phyloP scores from a whole-genome alignment of 2,329 filamentous ascomycete species.

The Dothistroma septosporum region DNA sequence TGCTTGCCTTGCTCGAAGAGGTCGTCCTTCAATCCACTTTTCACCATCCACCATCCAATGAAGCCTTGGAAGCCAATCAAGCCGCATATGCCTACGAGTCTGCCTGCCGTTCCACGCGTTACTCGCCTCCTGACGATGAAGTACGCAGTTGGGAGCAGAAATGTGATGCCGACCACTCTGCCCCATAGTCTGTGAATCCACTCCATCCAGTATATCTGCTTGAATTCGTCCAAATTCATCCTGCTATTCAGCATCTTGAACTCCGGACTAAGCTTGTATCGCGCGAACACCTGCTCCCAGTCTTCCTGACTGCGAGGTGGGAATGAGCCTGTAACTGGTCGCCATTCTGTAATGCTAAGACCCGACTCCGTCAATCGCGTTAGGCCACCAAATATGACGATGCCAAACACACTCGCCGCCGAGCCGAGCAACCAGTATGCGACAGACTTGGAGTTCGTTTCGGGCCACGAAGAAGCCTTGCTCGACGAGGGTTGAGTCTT shows the following conservation, averaged over 20 bases:
- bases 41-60: slow-evolving; percentile 99
- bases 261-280: slow-evolving; percentile 89
- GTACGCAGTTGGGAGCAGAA: slow-evolving; percentile 82
- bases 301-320: slow-evolving; percentile 73
- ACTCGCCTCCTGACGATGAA: slow-evolving; percentile 79
- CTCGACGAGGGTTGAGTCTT: slow-evolving; percentile 1
- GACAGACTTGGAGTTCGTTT: slow-evolving; percentile 64
- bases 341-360: slow-evolving; percentile 98
- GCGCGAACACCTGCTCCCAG: slow-evolving; percentile 90
- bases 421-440: slow-evolving; percentile 92
- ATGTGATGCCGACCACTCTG: slow-evolving; percentile 81
- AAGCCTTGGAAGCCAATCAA: slow-evolving; percentile 93
- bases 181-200: slow-evolving; percentile 96
- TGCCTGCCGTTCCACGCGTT: slow-evolving; percentile 69
- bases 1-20: slow-evolving; percentile 87
- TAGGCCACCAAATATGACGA: slow-evolving; percentile 90
- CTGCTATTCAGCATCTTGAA: slow-evolving; percentile 87
- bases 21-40: slow-evolving; percentile 91
- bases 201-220: slow-evolving; percentile 99
- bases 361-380: slow-evolving; percentile 94
- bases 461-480: slow-evolving; percentile 25
- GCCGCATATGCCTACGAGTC: slow-evolving; percentile 75
- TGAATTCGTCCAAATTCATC: slow-evolving; percentile 92
- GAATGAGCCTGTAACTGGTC: slow-evolving; percentile 85
- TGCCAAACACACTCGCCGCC: slow-evolving; percentile 90